phyloP scores from a whole-genome alignment of 1,284 basidiomycete genomes.

The Trichosporon coremiiforme region DNA sequence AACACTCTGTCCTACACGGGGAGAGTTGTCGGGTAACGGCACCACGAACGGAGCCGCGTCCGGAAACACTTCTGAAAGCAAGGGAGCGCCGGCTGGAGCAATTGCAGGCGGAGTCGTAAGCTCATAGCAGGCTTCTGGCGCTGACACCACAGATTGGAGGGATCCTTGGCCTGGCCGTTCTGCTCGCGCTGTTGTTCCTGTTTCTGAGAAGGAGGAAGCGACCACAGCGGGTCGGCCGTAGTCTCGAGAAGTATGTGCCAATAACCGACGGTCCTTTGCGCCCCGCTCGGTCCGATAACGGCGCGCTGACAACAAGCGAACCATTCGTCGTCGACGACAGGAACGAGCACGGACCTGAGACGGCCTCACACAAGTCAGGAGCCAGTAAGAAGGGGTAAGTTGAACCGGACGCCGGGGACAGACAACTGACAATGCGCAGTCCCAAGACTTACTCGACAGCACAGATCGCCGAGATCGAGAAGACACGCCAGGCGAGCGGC shows the following conservation, averaged over 20 bases:
- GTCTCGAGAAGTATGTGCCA: neutral
- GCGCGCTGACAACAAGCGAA: neutral
- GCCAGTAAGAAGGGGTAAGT: neutral
- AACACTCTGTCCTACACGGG: no score
- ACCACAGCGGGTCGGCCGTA: neutral
- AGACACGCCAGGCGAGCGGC: neutral
- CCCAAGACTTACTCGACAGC: conserved; percentile 8
- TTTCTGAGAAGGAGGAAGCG: neutral
- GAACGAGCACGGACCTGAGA: neutral
- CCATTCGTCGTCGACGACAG: conserved; percentile 3
- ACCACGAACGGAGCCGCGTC: no score
- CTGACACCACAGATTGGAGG: neutral
- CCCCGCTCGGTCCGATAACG: neutral
- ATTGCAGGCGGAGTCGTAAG: conserved; percentile 1
- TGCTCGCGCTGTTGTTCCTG: neutral
- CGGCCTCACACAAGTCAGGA: neutral
- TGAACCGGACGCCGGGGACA: no score
- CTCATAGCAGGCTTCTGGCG: neutral
- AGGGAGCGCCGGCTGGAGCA: neutral
- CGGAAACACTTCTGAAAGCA: neutral
- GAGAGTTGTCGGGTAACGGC: no score
- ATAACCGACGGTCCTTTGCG: no score
- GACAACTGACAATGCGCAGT: neutral
- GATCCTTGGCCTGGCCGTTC: neutral
- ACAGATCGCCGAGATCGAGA: neutral